Evolutionary conservation across 2,329 filamentous ascomycete species (phyloP).

Genomic region (Paecilomyces fulvus): DNA sequence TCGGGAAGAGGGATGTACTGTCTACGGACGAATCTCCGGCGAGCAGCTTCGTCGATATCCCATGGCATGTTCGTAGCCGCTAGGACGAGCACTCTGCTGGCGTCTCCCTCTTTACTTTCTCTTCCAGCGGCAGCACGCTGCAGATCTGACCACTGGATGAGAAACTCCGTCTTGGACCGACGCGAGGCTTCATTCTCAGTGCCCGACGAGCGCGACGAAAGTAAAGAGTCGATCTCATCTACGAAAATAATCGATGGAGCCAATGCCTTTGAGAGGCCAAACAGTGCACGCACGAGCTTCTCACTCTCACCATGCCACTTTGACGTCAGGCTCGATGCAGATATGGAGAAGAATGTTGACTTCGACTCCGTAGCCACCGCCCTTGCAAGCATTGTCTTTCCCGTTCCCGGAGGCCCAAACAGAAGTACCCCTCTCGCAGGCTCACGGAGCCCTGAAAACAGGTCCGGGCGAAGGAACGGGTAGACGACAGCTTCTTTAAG

Average conservation of each 20-base stretch:
- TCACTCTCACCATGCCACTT: constrained; percentile 96
- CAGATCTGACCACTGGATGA: constrained; percentile 95
- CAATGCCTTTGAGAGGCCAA: constrained; percentile 76
- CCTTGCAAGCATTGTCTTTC: constrained; percentile 95
- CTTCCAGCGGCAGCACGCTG: constrained; percentile 84
- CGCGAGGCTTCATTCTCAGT: constrained; percentile 89
- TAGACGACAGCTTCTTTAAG: constrained; percentile 95
- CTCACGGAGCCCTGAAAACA: constrained; percentile 92
- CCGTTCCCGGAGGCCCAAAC: constrained; percentile 94
- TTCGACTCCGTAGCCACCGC: constrained; percentile 90
- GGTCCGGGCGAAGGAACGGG: constrained; percentile 85
- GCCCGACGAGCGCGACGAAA: constrained; percentile 67
- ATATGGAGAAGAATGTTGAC: constrained; percentile 96
- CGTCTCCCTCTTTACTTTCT: constrained; percentile 69
- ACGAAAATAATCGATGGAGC: constrained; percentile 97
- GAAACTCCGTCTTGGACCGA: constrained; percentile 92
- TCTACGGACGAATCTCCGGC: constrained; percentile 79
- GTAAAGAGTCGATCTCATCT: constrained; percentile 90
- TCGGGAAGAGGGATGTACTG: constrained; percentile 96
- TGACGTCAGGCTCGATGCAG: constrained; percentile 84
- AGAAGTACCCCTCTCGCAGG: constrained; percentile 91
- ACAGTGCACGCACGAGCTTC: constrained; percentile 88
- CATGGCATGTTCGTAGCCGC: constrained; percentile 94
- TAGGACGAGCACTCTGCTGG: constrained; percentile 81
- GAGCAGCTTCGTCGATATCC: constrained; percentile 94